These are phyloP conservation scores for Fusarium pseudoanthophilum DNA, from an alignment of 2,329 filamentous ascomycete species.

Conservation along the genomic window DNA sequence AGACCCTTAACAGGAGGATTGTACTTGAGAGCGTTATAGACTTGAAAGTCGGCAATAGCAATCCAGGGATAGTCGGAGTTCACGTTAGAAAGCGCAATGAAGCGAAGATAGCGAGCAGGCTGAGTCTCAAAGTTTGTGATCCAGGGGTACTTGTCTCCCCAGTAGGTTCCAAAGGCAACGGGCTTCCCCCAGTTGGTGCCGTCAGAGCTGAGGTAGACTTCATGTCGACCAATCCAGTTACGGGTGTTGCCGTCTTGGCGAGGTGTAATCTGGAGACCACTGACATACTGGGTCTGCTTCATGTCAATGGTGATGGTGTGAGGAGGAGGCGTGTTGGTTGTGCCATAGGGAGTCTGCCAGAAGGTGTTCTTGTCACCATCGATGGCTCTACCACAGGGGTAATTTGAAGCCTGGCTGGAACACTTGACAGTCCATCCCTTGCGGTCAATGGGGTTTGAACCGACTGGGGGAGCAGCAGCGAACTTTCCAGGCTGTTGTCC, in stretches of 20 bases:
- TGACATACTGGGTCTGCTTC: constrained; percentile 32
- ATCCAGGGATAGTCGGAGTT: constrained; percentile 26
- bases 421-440: constrained; percentile 34
- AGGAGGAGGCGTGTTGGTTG: constrained; percentile 20
- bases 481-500: constrained; percentile 24
- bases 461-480: constrained; percentile 27
- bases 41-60: constrained; percentile 29
- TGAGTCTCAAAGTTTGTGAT: constrained; percentile 35
- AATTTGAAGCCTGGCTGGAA: constrained; percentile 26
- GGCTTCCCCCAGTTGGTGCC: constrained; percentile 28
- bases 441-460: constrained; percentile 26
- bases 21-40: constrained; percentile 34
- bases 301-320: constrained; percentile 31
- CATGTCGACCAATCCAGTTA: constrained; percentile 32
- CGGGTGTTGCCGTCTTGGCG: constrained; percentile 25
- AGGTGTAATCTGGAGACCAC: constrained; percentile 24
- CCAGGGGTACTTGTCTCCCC: constrained; percentile 27
- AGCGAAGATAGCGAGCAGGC: constrained; percentile 36
- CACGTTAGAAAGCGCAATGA: constrained; percentile 23
- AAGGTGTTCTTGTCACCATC: constrained; percentile 28
- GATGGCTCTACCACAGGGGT: constrained; percentile 24
- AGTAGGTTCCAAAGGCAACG: constrained; percentile 36
- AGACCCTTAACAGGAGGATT: constrained; percentile 17
- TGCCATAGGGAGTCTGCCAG: constrained; percentile 34
- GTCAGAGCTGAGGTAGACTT: constrained; percentile 29